Evolutionary conservation across 352 stramenopile genomes (phyloP).

Genomic region (Globisporangium viniferum): DNA sequence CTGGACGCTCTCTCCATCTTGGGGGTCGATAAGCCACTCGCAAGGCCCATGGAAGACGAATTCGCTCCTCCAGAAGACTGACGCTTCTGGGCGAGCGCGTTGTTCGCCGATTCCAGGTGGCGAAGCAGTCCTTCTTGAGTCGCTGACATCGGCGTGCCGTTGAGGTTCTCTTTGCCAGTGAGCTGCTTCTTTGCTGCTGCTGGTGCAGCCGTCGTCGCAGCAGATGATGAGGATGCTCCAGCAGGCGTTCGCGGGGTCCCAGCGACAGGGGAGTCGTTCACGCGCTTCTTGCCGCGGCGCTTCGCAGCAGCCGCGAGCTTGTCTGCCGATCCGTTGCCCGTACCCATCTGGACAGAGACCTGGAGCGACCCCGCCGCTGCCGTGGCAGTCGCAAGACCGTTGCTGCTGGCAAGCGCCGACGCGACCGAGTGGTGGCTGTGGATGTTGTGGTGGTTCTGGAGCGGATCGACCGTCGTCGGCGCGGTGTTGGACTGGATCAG

Average conservation of each 20-base stretch:
- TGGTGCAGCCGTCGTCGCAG: neutral
- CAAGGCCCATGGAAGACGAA: conserved; percentile 1
- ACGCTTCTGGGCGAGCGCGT: conserved; percentile 60
- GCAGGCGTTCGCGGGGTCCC: conserved; percentile 9
- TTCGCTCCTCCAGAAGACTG: conserved; percentile 22
- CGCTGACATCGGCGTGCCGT: conserved; percentile 36
- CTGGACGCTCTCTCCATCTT: conserved; percentile 53
- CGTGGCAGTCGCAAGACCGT: conserved; percentile 17
- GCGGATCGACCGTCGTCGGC: conserved; percentile 11
- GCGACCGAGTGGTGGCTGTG: neutral
- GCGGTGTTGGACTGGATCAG: conserved; percentile 23
- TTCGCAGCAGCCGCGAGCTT: conserved; percentile 19
- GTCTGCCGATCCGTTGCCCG: conserved; percentile 2
- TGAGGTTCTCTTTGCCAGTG: conserved; percentile 21
- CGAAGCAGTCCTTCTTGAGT: conserved; percentile 62
- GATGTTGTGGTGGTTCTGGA: conserved; percentile 10
- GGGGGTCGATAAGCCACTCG: conserved; percentile 23
- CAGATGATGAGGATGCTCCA: neutral
- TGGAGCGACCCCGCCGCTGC: conserved; percentile 16
- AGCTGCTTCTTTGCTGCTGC: conserved; percentile 27
- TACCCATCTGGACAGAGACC: conserved; percentile 16
- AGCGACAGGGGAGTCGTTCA: conserved; percentile 30
- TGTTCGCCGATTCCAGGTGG: conserved; percentile 72
- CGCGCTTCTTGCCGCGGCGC: conserved; percentile 55
- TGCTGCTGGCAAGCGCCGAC: neutral